Percentiles rank a stretch among this genome's conserved stretches.
These are phyloP conservation scores for Nakaseomyces bracarensis DNA, from an alignment of 1,139 yeast genomes.

Conservation along the genomic window DNA sequence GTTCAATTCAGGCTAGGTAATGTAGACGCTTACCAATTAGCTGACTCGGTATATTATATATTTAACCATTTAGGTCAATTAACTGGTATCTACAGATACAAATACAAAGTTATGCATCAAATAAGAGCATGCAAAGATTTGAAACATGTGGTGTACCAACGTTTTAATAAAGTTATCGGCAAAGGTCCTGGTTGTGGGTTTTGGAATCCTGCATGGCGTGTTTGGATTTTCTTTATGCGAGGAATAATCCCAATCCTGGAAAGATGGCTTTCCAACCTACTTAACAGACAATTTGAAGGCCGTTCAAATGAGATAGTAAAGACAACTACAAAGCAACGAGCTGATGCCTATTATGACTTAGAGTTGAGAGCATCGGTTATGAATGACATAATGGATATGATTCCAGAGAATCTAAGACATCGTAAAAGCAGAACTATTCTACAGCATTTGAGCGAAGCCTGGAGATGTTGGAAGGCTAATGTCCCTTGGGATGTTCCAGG, in stretches of 20 bases:
- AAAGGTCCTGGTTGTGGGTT: conserved; percentile 99
- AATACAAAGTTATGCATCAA: conserved; percentile 97
- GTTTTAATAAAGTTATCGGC: conserved; percentile 74
- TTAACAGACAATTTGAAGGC: conserved; percentile 94
- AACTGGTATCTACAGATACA: conserved; percentile 94
- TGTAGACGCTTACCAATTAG: conserved; percentile 86
- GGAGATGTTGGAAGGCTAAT: conserved; percentile 99
- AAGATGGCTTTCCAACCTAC: conserved; percentile 86
- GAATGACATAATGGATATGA: conserved; percentile 94
- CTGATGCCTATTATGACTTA: conserved; percentile 88
- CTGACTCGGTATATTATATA: conserved; percentile 87
- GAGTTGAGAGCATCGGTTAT: conserved; percentile 90
- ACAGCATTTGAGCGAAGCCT: conserved; percentile 94
- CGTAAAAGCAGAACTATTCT: conserved; percentile 79
- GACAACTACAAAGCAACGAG: conserved; percentile 89
- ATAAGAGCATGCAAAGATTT: conserved; percentile 92
- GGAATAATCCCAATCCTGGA: conserved; percentile 92
- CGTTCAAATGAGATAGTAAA: conserved; percentile 89
- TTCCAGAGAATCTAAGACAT: conserved; percentile 89
- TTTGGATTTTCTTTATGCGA: conserved; percentile 86
- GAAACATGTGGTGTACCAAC: conserved; percentile 80
- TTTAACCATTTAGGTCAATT: conserved; percentile 90
- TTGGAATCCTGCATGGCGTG: conserved; percentile 99
- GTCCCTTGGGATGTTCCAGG: conserved; percentile 99
- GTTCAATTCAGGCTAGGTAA: conserved; percentile 85